phyloP scores from a whole-genome alignment of 176 grass and related monocot genomes.

The Avena eriantha region DNA sequence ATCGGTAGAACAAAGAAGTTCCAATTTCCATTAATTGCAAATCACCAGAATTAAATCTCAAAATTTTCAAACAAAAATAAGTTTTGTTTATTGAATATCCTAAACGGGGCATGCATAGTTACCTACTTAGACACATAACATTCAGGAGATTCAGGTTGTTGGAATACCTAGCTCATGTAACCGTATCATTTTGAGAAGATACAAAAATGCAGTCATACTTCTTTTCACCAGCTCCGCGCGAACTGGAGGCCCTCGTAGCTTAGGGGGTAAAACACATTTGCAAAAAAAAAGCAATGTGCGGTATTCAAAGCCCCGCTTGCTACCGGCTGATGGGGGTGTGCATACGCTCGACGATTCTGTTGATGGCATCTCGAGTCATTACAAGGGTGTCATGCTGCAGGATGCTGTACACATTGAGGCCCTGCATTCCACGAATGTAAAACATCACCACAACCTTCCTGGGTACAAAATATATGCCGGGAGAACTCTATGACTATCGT shows the following conservation, averaged over 20 bases:
- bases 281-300: neutral
- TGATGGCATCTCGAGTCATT: slow-evolving; percentile 73
- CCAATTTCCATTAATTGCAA: no score
- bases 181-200: neutral
- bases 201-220: neutral
- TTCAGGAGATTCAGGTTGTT: neutral
- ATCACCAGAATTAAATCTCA: neutral
- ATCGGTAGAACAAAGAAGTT: neutral
- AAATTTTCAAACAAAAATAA: neutral
- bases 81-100: neutral
- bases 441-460: slow-evolving; percentile 16
- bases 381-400: slow-evolving; percentile 85
- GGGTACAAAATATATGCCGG: neutral
- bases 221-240: neutral
- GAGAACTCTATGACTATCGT: neutral
- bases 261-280: neutral
- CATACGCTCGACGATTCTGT: slow-evolving; percentile 80
- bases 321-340: slow-evolving; percentile 77
- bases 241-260: neutral
- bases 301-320: neutral
- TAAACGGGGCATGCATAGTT: neutral
- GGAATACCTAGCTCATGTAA: neutral
- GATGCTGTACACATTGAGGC: slow-evolving; percentile 85
- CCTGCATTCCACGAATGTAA: slow-evolving; percentile 53
- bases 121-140: slow-evolving; percentile 2